These are phyloP conservation scores for Candida glucosophila DNA, from an alignment of 1,139 yeast species.

Conservation along the genomic window DNA sequence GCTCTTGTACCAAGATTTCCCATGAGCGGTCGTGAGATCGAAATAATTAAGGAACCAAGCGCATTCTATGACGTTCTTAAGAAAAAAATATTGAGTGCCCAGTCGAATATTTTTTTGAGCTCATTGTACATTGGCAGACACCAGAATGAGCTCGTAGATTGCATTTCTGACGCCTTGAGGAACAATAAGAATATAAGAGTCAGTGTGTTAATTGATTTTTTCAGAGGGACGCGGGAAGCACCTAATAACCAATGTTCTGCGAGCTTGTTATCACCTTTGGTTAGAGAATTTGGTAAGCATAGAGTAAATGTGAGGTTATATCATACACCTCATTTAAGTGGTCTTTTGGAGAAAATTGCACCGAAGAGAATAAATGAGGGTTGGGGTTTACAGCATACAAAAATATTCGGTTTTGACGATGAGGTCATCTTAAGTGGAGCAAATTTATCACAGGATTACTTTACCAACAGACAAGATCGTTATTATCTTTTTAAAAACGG, in stretches of 20 bases:
- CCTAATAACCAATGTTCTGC: constrained; percentile 70
- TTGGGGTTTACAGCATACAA: constrained; percentile 94
- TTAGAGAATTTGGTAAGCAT: constrained; percentile 53
- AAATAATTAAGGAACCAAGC: constrained; percentile 55
- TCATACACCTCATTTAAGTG: constrained; percentile 81
- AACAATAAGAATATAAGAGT: constrained; percentile 57
- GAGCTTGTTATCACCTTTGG: constrained; percentile 58
- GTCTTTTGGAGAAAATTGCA: constrained; percentile 52
- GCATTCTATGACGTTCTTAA: constrained; percentile 62
- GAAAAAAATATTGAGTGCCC: constrained; percentile 43
- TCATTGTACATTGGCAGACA: constrained; percentile 81
- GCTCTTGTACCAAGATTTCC: constrained; percentile 65
- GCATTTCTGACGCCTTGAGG: constrained; percentile 49
- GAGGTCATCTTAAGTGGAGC: constrained; percentile 89
- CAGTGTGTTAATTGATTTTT: constrained; percentile 72
- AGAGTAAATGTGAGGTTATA: constrained; percentile 78
- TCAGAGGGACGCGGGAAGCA: constrained; percentile 89
- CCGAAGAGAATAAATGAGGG: constrained; percentile 90
- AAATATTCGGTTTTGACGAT: constrained; percentile 88
- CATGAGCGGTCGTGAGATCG: constrained; percentile 50
- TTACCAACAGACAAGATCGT: constrained; percentile 93
- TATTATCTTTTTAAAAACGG: constrained; percentile 63
- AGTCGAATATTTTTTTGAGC: constrained; percentile 65
- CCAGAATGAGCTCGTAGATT: constrained; percentile 65
- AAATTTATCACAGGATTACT: constrained; percentile 81